Conservation (phyloP, 352 stramenopile genomes). For the Phytophthora pluvialis region DNA sequence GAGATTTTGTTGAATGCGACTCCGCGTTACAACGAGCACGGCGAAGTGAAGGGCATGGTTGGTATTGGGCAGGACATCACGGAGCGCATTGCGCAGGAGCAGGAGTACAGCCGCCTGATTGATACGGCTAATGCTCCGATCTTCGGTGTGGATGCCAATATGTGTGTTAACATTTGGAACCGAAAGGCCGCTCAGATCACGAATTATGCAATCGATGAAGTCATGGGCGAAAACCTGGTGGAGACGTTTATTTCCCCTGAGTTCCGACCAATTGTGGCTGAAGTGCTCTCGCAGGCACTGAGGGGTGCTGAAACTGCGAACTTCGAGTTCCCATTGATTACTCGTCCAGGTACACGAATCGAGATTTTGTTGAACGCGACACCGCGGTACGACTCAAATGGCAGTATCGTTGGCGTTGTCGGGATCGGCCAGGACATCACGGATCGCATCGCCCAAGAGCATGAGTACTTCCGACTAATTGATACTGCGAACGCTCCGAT, state of each 20-base stretch:
- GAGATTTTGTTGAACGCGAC: conserved; percentile 53
- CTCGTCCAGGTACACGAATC: conserved; percentile 63
- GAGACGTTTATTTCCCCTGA: conserved; percentile 89
- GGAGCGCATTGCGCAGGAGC: conserved; percentile 61
- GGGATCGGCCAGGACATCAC: conserved; percentile 72
- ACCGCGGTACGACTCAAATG: conserved; percentile 49
- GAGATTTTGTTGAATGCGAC: conserved; percentile 69
- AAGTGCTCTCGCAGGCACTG: conserved; percentile 77
- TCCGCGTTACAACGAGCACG: conserved; percentile 64
- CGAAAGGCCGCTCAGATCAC: conserved; percentile 90
- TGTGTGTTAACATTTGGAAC: conserved; percentile 91
- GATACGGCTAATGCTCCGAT: conserved; percentile 81
- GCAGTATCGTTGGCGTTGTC: conserved; percentile 75
- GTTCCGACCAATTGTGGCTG: conserved; percentile 73
- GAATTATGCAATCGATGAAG: conserved; percentile 86
- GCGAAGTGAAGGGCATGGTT: conserved; percentile 75
- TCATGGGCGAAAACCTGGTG: conserved; percentile 86
- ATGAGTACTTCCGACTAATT: conserved; percentile 81
- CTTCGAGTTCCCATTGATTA: conserved; percentile 92
- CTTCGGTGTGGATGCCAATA: conserved; percentile 66
- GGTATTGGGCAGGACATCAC: conserved; percentile 82
- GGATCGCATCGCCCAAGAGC: conserved; percentile 81
- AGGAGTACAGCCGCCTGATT: conserved; percentile 84
- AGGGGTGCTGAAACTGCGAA: conserved; percentile 82
- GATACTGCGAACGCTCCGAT: conserved; percentile 83